Conservation (phyloP, 106 monocot species). For the Phalaenopsis equestris region DNA sequence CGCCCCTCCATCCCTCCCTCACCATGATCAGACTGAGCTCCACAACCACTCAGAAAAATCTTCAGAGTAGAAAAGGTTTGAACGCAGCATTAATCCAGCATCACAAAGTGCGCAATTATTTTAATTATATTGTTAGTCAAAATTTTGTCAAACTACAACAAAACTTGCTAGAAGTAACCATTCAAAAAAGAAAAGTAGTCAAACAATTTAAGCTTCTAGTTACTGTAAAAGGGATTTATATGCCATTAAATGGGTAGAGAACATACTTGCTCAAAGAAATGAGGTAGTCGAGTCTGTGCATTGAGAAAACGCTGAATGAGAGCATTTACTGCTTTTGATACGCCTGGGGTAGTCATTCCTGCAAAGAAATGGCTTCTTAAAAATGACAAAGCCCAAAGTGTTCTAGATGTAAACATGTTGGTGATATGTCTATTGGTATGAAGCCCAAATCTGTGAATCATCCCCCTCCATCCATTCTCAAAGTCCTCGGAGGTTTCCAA, state of each 20-base stretch:
- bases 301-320: conserved; percentile 76
- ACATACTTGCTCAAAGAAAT: conserved; percentile 70
- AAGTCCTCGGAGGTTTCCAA: conserved; percentile 55
- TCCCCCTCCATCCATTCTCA: conserved; percentile 70
- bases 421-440: conserved; percentile 70
- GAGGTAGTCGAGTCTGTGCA: conserved; percentile 49
- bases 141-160: too few relatives aligned
- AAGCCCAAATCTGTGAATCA: conserved; percentile 60
- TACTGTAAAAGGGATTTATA: neutral
- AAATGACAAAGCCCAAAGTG: conserved; percentile 74
- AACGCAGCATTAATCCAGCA: too few relatives aligned
- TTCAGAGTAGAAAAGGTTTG: too few relatives aligned
- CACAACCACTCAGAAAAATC: too few relatives aligned
- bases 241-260: neutral
- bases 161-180: too few relatives aligned
- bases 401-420: conserved; percentile 52
- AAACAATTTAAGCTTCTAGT: too few relatives aligned
- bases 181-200: too few relatives aligned
- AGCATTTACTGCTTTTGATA: conserved; percentile 60
- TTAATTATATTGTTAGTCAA: too few relatives aligned
- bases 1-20: too few relatives aligned
- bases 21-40: too few relatives aligned
- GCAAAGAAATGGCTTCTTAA: conserved; percentile 75
- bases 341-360: conserved; percentile 43
- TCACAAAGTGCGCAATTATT: too few relatives aligned